Percentiles rank a stretch among this genome's conserved stretches.
Evolutionary conservation across 2,329 filamentous ascomycete genomes (phyloP).

Genomic region (Colletotrichum acutatum): DNA sequence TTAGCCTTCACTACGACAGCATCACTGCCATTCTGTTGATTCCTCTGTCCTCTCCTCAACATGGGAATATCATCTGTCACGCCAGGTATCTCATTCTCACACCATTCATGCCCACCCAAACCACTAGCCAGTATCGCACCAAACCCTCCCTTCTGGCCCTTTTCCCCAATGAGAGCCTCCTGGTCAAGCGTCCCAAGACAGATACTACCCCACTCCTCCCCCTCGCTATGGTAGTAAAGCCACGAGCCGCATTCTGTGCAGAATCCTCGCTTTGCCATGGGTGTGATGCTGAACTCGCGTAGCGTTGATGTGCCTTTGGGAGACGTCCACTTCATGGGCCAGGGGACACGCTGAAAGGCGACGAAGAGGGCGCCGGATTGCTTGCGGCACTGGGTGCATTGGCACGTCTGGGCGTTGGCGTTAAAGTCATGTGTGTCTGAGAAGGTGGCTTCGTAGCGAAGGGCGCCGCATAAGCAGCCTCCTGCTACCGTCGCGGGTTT

Average conservation of each 20-base stretch:
- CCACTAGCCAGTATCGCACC: constrained; percentile 52
- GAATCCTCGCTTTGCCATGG: constrained; percentile 56
- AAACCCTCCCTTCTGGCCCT: constrained; percentile 41
- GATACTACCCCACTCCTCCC: constrained; percentile 44
- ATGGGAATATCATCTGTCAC: constrained; percentile 56
- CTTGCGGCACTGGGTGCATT: constrained; percentile 67
- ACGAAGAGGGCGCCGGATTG: constrained; percentile 60
- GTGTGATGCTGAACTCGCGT: constrained; percentile 53
- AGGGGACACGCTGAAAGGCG: constrained; percentile 51
- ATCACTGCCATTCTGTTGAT: neutral
- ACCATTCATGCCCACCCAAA: constrained; percentile 51
- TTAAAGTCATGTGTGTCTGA: constrained; percentile 56
- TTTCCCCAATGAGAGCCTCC: constrained; percentile 47
- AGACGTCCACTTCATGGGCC: constrained; percentile 49
- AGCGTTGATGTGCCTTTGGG: constrained; percentile 42
- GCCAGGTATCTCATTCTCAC: constrained; percentile 57
- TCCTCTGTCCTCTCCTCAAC: constrained; percentile 10
- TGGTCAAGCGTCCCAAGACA: constrained; percentile 58
- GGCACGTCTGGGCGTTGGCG: constrained; percentile 58
- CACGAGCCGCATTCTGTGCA: constrained; percentile 60
- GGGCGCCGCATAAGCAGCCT: constrained; percentile 61
- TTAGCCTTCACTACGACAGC: neutral
- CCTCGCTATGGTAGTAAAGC: constrained; percentile 56
- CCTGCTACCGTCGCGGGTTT: constrained; percentile 55
- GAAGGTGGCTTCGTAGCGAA: constrained; percentile 61